Evolutionary conservation across 164 flowering plant species (phyloP).

Genomic region (Sextonia rubra): DNA sequence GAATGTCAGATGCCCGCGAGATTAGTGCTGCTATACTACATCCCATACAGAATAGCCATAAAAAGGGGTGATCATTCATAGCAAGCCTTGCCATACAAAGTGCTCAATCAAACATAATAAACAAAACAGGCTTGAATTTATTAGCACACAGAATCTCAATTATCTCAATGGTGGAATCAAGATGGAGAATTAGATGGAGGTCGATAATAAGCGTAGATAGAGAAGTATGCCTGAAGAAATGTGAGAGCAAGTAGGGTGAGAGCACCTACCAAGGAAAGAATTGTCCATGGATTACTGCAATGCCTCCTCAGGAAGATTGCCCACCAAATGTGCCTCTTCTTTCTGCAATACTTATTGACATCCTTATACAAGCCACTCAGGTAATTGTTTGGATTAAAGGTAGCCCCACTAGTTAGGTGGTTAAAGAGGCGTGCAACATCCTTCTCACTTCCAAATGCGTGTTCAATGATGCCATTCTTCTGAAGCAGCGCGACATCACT

Average conservation of each 20-base stretch:
- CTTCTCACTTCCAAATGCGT: conserved; percentile 10
- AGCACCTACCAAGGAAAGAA: conserved; percentile 23
- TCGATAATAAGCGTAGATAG: conserved; percentile 10
- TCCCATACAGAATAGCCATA: too few species aligned
- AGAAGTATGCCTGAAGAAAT: conserved; percentile 13
- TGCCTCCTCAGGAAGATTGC: conserved; percentile 17
- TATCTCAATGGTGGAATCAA: neutral
- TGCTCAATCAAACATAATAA: too few species aligned
- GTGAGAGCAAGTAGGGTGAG: conserved; percentile 21
- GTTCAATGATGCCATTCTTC: conserved; percentile 18
- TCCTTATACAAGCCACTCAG: neutral
- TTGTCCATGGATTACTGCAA: conserved; percentile 30
- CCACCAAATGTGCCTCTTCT: conserved; percentile 17
- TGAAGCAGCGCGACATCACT: conserved; percentile 30
- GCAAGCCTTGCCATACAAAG: too few species aligned
- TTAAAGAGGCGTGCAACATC: neutral
- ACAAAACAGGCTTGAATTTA: too few species aligned
- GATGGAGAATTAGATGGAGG: conserved; percentile 1
- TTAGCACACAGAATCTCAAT: too few species aligned
- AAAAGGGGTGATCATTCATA: too few species aligned
- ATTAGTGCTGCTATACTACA: too few species aligned
- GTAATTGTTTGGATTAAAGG: neutral
- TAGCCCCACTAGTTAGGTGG: neutral
- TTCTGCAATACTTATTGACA: neutral
- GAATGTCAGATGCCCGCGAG: too few species aligned